Percentiles rank a stretch among this genome's conserved stretches.
Conservation (phyloP, 1,284 basidiomycete genomes). For the Marasmius tenuissimus region DNA sequence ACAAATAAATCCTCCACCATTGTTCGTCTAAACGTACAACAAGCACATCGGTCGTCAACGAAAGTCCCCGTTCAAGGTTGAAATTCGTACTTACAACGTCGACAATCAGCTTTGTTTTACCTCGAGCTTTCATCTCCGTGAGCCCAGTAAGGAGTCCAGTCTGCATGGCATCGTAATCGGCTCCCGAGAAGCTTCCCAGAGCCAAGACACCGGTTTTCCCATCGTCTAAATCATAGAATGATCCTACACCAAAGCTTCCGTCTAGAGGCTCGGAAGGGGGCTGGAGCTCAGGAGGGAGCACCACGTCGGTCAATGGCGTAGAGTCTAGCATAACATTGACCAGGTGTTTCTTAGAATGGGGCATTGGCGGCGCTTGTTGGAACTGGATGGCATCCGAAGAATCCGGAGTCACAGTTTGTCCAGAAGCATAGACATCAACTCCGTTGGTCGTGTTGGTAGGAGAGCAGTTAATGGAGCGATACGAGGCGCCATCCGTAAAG, state of each 20-base stretch:
- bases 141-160: slow-evolving; percentile 48
- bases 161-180: slow-evolving; percentile 40
- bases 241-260: slow-evolving; percentile 48
- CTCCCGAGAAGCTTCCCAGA: slow-evolving; percentile 57
- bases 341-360: slow-evolving; percentile 4
- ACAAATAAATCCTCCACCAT: slow-evolving; percentile 64
- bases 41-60: neutral
- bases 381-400: slow-evolving; percentile 10
- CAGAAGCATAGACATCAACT: slow-evolving; percentile 9
- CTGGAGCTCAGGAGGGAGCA: slow-evolving; percentile 45
- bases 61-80: slow-evolving; percentile 6
- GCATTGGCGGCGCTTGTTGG: slow-evolving; percentile 10
- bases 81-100: slow-evolving; percentile 46
- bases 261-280: slow-evolving; percentile 39
- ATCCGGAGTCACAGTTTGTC: neutral
- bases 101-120: slow-evolving; percentile 55
- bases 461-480: slow-evolving; percentile 52
- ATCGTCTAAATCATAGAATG: slow-evolving; percentile 56
- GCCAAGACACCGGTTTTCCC: slow-evolving; percentile 57
- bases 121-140: slow-evolving; percentile 45
- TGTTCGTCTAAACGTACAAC: slow-evolving; percentile 44
- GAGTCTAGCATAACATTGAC: slow-evolving; percentile 48
- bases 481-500: slow-evolving; percentile 52
- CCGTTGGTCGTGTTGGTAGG: slow-evolving; percentile 40
- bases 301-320: slow-evolving; percentile 45